phyloP scores from a whole-genome alignment of 2,329 filamentous ascomycete genomes.

The Cordyceps pruinosa region DNA sequence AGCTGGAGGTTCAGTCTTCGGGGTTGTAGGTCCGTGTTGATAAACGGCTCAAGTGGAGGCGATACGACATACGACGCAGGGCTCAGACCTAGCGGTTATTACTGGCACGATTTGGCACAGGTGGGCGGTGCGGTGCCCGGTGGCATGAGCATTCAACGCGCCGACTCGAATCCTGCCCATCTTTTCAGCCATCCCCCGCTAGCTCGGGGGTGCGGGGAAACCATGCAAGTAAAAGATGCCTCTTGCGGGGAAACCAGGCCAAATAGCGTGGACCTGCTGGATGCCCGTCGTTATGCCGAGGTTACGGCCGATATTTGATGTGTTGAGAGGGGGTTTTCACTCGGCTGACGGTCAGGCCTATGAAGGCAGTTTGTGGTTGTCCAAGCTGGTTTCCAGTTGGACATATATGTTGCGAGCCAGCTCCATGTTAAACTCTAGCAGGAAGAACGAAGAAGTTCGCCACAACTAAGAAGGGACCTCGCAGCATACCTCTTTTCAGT shows the following conservation, averaged over 20 bases:
- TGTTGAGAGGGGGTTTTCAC: neutral
- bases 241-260: neutral
- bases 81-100: neutral
- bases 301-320: neutral
- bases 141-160: neutral
- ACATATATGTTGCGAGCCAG: neutral
- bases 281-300: neutral
- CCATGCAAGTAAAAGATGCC: neutral
- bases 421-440: neutral
- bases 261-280: neutral
- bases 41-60: constrained; percentile 6
- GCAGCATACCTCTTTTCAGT: neutral
- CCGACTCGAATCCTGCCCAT: neutral
- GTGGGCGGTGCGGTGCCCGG: neutral
- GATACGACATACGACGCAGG: constrained; percentile 9
- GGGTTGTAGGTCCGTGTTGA: constrained; percentile 15
- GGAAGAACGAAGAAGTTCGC: neutral
- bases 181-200: neutral
- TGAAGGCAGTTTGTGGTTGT: neutral
- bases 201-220: constrained; percentile 7
- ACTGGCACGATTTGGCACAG: neutral
- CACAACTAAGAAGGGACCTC: neutral
- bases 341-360: neutral
- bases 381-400: neutral
- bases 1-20: constrained; percentile 23